These are phyloP conservation scores for Bipolaris cookei DNA, from an alignment of 2,329 filamentous ascomycete genomes.

Conservation along the genomic window DNA sequence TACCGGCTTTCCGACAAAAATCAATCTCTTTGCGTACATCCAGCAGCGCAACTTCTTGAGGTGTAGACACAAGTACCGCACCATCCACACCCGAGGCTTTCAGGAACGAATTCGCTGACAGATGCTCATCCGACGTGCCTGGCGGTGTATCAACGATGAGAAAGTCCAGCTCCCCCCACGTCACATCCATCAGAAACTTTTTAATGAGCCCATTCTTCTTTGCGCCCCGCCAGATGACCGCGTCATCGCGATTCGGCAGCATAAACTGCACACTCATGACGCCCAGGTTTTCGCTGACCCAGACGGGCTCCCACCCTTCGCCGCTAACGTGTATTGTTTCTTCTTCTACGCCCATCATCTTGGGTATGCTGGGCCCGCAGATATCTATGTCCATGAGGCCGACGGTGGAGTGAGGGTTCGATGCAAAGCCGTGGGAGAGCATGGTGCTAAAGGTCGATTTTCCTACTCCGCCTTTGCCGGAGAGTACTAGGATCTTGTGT, in stretches of 20 bases:
- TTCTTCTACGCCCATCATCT: constrained; percentile 96
- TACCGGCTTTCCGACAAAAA: constrained; percentile 94
- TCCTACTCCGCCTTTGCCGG: constrained; percentile 94
- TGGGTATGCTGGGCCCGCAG: constrained; percentile 92
- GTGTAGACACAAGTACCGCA: constrained; percentile 90
- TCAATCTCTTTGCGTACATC: constrained; percentile 98
- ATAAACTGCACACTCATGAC: constrained; percentile 99
- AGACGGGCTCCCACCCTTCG: constrained; percentile 92
- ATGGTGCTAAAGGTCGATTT: constrained; percentile 94
- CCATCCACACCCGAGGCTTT: constrained; percentile 93
- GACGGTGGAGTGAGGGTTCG: constrained; percentile 77
- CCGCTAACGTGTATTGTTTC: constrained; percentile 93
- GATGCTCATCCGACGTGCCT: constrained; percentile 92
- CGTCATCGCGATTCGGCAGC: constrained; percentile 90
- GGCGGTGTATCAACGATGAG: constrained; percentile 94
- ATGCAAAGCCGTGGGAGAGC: constrained; percentile 86
- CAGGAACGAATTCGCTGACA: constrained; percentile 90
- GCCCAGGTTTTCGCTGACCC: constrained; percentile 90
- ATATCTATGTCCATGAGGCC: constrained; percentile 99
- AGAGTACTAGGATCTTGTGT: constrained; percentile 92
- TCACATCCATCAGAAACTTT: constrained; percentile 95
- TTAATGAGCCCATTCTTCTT: constrained; percentile 99
- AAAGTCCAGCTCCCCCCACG: constrained; percentile 95
- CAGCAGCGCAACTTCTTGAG: constrained; percentile 88
- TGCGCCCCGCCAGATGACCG: constrained; percentile 94